These are phyloP conservation scores for Podochytrium sp. DNA, from an alignment of 192 early-diverging fungal genomes.

Conservation along the genomic window DNA sequence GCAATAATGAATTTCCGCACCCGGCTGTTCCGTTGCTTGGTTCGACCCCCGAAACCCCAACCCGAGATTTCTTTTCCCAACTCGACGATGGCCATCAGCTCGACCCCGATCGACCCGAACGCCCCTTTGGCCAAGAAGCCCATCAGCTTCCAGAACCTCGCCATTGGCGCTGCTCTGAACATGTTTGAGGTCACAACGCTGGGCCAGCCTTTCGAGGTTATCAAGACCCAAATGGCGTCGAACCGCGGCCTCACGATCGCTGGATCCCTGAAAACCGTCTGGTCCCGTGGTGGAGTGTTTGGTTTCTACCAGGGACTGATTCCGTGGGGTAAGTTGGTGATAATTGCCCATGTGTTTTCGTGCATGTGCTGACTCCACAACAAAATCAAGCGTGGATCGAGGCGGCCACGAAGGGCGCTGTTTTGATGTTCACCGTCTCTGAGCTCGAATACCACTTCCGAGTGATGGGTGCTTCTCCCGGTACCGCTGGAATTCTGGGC, in stretches of 20 bases:
- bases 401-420: conserved; percentile 78
- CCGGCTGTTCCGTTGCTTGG: neutral
- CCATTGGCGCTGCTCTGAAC: conserved; percentile 73
- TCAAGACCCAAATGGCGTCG: conserved; percentile 93
- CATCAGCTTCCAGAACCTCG: conserved; percentile 83
- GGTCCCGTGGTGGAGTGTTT: conserved; percentile 80
- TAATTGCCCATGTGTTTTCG: neutral
- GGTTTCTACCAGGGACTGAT: conserved; percentile 96
- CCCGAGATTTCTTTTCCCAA: neutral
- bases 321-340: conserved; percentile 50
- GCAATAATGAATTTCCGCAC: neutral
- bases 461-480: conserved; percentile 43
- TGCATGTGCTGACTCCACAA: neutral
- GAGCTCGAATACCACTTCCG: conserved; percentile 72
- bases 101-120: conserved; percentile 39
- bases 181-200: conserved; percentile 68
- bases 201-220: conserved; percentile 67
- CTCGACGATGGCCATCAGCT: conserved; percentile 32
- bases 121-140: conserved; percentile 81
- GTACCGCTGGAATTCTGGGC: conserved; percentile 79
- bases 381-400: conserved; percentile 69
- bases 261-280: conserved; percentile 75
- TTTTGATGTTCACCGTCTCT: conserved; percentile 73
- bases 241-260: conserved; percentile 84
- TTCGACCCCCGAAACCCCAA: neutral